These are phyloP conservation scores for Neolentinus lepideus DNA, from an alignment of 1,284 basidiomycete species.

Conservation along the genomic window DNA sequence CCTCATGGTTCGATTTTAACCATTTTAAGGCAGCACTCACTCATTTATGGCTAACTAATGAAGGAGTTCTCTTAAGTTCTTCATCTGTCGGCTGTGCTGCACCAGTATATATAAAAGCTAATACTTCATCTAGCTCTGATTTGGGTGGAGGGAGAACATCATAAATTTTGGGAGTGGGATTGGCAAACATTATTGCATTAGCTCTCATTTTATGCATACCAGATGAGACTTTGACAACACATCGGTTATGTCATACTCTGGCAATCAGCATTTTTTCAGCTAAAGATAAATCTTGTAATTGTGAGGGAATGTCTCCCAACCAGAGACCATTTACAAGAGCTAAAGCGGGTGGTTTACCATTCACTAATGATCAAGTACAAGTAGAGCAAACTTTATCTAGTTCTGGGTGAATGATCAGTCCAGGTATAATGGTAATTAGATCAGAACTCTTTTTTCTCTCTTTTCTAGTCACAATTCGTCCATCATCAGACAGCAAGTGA, in stretches of 20 bases:
- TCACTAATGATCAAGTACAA: background rate
- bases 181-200: constrained; percentile 27
- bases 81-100: constrained; percentile 20
- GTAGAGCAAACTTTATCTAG: background rate
- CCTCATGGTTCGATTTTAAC: constrained; percentile 29
- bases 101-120: constrained; percentile 29
- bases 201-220: constrained; percentile 26
- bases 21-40: constrained; percentile 26
- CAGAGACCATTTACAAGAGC: constrained; percentile 30
- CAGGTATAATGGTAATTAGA: background rate
- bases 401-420: background rate
- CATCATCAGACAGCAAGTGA: too few relatives aligned
- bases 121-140: constrained; percentile 28
- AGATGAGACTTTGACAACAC: constrained; percentile 18
- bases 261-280: constrained; percentile 26
- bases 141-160: constrained; percentile 22
- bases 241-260: constrained; percentile 20
- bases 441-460: background rate
- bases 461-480: background rate
- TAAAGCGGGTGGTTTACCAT: background rate
- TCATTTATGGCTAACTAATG: constrained; percentile 23
- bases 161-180: constrained; percentile 26
- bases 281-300: constrained; percentile 19
- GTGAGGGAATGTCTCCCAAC: constrained; percentile 26
- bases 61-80: constrained; percentile 26